Evolutionary conservation across 2,329 filamentous ascomycete species (phyloP).

Genomic region (Ceratocystis colombiana): DNA sequence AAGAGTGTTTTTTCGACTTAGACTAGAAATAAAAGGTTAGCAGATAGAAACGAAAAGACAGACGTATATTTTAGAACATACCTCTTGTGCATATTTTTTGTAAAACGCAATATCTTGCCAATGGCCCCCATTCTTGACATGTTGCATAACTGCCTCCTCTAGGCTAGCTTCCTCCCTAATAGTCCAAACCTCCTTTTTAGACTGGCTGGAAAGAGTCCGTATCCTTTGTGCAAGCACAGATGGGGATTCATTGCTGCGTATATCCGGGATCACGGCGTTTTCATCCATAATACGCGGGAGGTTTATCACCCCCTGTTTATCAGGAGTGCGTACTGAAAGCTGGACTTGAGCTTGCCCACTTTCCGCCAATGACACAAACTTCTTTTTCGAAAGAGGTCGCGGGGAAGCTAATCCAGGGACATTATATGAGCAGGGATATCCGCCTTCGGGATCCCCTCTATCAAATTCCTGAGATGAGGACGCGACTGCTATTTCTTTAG

Average conservation of each 20-base stretch:
- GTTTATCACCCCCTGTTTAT: background rate
- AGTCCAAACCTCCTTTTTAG: conserved; percentile 21
- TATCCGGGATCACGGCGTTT: background rate
- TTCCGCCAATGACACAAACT: background rate
- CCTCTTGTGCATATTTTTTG: conserved; percentile 21
- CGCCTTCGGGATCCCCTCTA: background rate
- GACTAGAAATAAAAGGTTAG: background rate
- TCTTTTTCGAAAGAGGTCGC: background rate
- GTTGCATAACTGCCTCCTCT: conserved; percentile 20
- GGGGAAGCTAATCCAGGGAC: background rate
- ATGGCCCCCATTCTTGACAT: conserved; percentile 25
- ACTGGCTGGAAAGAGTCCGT: conserved; percentile 20
- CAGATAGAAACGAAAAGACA: background rate
- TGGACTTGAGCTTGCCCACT: background rate
- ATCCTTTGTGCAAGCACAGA: conserved; percentile 21
- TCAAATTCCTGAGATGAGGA: background rate
- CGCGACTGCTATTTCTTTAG: too few relatives aligned
- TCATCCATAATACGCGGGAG: background rate
- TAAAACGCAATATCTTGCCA: conserved; percentile 25
- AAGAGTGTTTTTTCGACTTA: conserved; percentile 16
- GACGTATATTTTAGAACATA: background rate
- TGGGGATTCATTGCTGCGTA: conserved; percentile 21
- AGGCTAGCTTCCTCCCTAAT: conserved; percentile 17
- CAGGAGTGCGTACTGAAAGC: background rate
- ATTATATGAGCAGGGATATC: background rate